Conservation (phyloP, 1,284 basidiomycete genomes). For the Leccinum subrobustum region DNA sequence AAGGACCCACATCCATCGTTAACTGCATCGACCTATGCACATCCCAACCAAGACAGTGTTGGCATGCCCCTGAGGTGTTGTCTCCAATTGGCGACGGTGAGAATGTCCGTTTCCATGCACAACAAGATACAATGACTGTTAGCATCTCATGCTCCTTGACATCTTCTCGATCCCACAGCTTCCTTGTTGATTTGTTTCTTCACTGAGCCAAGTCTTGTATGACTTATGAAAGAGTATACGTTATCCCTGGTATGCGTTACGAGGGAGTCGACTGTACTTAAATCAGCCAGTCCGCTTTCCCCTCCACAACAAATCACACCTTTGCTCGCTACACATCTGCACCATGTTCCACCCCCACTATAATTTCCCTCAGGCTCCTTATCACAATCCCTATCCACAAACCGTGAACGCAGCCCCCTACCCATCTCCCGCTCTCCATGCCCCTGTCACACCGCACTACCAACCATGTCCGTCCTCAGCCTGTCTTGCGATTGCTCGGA, state of each 20-base stretch:
- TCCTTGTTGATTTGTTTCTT: conserved; percentile 4
- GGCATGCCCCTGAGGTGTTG: neutral
- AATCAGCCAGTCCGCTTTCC: conserved; percentile 7
- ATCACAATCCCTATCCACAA: conserved; percentile 1
- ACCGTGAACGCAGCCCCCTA: neutral
- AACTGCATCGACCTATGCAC: neutral
- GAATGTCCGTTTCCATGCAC: conserved; percentile 1
- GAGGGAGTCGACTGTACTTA: neutral
- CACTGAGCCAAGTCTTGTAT: neutral
- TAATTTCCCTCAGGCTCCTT: neutral
- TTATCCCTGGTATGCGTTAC: too few species aligned
- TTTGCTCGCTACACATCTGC: neutral
- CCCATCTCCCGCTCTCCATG: neutral
- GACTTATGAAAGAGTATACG: too few species aligned
- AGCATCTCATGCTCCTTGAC: neutral
- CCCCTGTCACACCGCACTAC: neutral
- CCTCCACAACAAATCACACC: neutral
- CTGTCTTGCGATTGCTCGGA: neutral
- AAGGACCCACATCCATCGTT: neutral
- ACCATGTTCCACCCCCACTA: conserved; percentile 9
- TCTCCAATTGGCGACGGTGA: neutral
- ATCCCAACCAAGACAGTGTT: neutral
- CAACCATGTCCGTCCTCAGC: conserved; percentile 13
- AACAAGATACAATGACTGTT: conserved; percentile 11
- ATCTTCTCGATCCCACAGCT: neutral